phyloP scores from a whole-genome alignment of 345 rosid species.

The Syzygium oleosum region DNA sequence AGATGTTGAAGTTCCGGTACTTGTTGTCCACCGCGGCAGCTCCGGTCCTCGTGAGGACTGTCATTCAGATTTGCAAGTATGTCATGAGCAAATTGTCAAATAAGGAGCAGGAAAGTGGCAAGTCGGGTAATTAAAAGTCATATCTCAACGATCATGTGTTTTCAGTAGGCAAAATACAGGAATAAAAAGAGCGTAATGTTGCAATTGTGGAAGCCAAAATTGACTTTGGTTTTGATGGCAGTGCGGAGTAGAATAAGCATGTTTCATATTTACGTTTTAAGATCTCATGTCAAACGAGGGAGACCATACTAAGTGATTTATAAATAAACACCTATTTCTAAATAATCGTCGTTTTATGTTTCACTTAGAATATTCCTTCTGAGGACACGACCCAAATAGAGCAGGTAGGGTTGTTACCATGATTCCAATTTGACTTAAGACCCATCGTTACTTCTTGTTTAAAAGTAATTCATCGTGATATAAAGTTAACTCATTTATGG shows the following conservation, averaged over 20 bases:
- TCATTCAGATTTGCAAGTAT: background rate
- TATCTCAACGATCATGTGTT: too few species aligned
- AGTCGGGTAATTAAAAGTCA: background rate
- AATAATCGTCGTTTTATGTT: too few species aligned
- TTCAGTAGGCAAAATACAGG: background rate
- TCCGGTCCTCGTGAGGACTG: background rate
- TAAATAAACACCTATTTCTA: too few species aligned
- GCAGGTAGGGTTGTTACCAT: too few species aligned
- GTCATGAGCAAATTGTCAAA: too few species aligned
- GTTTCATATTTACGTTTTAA: background rate
- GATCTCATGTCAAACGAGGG: background rate
- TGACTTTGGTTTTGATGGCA: background rate
- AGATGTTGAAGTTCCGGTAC: background rate
- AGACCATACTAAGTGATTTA: background rate
- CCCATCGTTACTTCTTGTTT: too few species aligned
- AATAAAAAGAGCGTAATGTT: background rate
- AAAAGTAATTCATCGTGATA: too few species aligned
- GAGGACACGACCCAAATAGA: too few species aligned
- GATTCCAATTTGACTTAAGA: too few species aligned
- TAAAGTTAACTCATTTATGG: too few species aligned
- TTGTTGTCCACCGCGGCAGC: background rate
- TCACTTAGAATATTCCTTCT: too few species aligned
- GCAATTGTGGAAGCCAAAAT: background rate
- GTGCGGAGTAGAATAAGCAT: background rate
- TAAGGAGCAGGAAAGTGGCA: too few species aligned